phyloP scores from a whole-genome alignment of 2,329 filamentous ascomycete species.

The Penicillium hesseltinei region DNA sequence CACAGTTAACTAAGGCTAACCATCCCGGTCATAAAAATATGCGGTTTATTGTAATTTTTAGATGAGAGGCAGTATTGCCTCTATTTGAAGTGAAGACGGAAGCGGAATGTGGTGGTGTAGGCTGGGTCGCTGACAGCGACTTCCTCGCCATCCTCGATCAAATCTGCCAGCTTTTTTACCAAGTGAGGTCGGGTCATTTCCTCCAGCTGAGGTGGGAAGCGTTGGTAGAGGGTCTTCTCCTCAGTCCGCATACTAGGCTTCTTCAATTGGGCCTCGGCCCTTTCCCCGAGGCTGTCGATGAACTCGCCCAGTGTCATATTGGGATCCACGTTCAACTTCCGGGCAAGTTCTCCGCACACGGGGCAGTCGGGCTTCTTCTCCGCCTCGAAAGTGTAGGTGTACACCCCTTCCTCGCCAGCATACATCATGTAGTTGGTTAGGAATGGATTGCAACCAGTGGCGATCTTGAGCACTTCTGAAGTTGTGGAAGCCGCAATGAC shows the following conservation, averaged over 20 bases:
- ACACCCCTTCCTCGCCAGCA: conserved; percentile 90
- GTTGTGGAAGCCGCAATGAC: conserved; percentile 95
- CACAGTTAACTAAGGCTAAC: conserved; percentile 12
- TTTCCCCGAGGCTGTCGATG: conserved; percentile 75
- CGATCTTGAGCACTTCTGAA: conserved; percentile 95
- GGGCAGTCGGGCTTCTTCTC: conserved; percentile 93
- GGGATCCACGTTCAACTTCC: conserved; percentile 69
- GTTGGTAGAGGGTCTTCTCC: conserved; percentile 86
- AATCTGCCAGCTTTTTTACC: conserved; percentile 69
- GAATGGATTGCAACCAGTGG: conserved; percentile 75
- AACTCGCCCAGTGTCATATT: conserved; percentile 76
- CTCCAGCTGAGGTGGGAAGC: conserved; percentile 75
- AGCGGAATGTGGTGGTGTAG: conserved; percentile 70
- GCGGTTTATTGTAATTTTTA: conserved; percentile 5
- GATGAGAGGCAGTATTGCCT: not conserved
- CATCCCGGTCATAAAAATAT: conserved; percentile 8
- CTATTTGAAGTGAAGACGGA: conserved; percentile 52
- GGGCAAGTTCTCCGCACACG: conserved; percentile 82
- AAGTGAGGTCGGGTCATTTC: conserved; percentile 82
- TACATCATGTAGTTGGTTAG: conserved; percentile 99
- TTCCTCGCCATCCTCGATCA: conserved; percentile 80
- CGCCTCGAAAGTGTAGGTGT: conserved; percentile 96
- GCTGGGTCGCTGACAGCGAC: conserved; percentile 91
- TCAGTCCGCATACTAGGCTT: conserved; percentile 82
- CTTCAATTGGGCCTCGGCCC: conserved; percentile 89